phyloP scores from a whole-genome alignment of 495 filamentous ascomycete species.

The Choiromyces venosus region DNA sequence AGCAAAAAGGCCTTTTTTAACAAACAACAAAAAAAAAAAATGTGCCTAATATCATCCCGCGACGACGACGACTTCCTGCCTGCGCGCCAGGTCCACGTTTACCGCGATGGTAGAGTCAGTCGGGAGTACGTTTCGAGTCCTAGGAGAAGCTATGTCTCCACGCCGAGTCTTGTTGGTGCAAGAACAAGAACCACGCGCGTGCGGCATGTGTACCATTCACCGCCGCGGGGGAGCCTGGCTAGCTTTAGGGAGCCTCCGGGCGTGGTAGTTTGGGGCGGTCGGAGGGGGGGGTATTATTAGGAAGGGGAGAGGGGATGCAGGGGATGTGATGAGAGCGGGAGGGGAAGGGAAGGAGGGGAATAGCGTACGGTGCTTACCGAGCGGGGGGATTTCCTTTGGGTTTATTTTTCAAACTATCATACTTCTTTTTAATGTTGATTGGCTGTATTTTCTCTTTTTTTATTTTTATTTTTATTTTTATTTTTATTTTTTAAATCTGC shows the following conservation, averaged over 20 bases:
- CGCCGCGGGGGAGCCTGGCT: neutral
- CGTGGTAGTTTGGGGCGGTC: neutral
- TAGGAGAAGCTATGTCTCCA: slow-evolving; percentile 7
- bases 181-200: slow-evolving; percentile 5
- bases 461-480: too few species aligned
- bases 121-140: slow-evolving; percentile 5
- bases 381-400: neutral
- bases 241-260: neutral
- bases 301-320: neutral
- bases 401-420: too few species aligned
- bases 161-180: slow-evolving; percentile 8
- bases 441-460: too few species aligned
- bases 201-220: slow-evolving; percentile 16
- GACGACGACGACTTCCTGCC: slow-evolving; percentile 13
- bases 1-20: too few species aligned
- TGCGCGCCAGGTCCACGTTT: slow-evolving; percentile 16
- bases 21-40: neutral
- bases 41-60: slow-evolving; percentile 17
- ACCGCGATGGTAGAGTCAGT: slow-evolving; percentile 17
- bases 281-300: neutral
- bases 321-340: too few species aligned
- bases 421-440: too few species aligned
- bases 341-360: neutral
- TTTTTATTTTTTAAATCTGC: too few species aligned
- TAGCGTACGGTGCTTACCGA: neutral